Percentiles rank a stretch among this genome's conserved stretches.
Conservation (phyloP, 371 early-diverging fungal species). For the Haplosporangium sp. region DNA sequence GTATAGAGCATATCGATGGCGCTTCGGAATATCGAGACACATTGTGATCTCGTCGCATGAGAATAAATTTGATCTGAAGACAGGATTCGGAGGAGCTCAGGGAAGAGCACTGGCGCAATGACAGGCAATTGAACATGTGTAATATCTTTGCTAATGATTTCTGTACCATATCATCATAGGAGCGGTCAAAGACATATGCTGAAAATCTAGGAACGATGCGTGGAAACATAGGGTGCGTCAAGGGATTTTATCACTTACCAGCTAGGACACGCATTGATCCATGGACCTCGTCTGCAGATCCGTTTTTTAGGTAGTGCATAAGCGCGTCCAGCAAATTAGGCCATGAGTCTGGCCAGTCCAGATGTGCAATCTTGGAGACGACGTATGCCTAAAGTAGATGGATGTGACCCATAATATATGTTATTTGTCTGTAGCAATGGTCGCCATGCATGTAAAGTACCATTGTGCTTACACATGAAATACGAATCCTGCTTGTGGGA, state of each 20-base stretch:
- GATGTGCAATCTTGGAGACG: constrained; percentile 88
- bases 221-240: no score
- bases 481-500: constrained; percentile 48
- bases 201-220: no score
- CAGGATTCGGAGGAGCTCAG: constrained; percentile 85
- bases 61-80: constrained; percentile 70
- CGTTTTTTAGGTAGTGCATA: constrained; percentile 74
- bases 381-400: constrained; percentile 74
- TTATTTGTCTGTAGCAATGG: no score
- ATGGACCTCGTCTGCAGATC: constrained; percentile 80
- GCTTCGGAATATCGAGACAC: constrained; percentile 84
- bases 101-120: constrained; percentile 82
- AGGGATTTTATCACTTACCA: constrained; percentile 28
- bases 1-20: constrained; percentile 85
- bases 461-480: constrained; percentile 35
- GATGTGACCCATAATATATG: no score
- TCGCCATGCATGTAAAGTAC: no score
- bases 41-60: constrained; percentile 78
- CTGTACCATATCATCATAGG: constrained; percentile 38
- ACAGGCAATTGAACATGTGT: constrained; percentile 87
- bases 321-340: constrained; percentile 87
- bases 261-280: constrained; percentile 89
- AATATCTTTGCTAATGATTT: constrained; percentile 88
- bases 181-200: no score
- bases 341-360: constrained; percentile 97